A percentile compares a stretch with the other conserved stretches of the same genome.
Conservation (phyloP, 2,329 filamentous ascomycete species). For the Davidsoniella australis region DNA sequence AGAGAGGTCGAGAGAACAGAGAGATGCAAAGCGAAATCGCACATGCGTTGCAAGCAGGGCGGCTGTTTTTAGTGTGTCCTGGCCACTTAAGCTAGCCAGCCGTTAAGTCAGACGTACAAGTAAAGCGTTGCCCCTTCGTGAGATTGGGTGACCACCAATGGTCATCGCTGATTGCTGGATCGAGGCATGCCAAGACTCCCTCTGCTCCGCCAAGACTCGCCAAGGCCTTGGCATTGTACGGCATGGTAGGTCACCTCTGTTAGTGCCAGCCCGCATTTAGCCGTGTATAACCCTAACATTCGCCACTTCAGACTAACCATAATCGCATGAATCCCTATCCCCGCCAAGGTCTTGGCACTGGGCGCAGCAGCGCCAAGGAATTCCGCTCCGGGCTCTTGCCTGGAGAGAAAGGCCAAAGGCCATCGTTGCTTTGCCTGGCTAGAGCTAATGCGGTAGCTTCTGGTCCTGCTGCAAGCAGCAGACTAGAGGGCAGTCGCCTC, state of each 20-base stretch:
- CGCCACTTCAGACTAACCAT: not conserved
- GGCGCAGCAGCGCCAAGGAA: constrained; percentile 13
- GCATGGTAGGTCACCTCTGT: not conserved
- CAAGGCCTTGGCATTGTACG: constrained; percentile 10
- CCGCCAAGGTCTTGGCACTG: constrained; percentile 12
- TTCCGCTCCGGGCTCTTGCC: constrained; percentile 11
- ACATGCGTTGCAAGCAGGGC: too few species aligned
- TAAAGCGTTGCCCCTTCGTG: not conserved
- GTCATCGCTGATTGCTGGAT: constrained; percentile 4
- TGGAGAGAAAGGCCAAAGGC: not conserved
- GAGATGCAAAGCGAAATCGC: too few species aligned
- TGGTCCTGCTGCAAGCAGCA: not conserved
- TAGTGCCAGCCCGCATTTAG: not conserved
- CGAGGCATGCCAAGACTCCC: constrained; percentile 8
- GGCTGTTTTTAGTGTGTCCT: too few species aligned
- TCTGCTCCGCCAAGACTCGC: constrained; percentile 6
- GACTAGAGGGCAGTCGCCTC: not conserved
- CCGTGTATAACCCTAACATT: not conserved
- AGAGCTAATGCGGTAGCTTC: not conserved
- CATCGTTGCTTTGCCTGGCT: not conserved
- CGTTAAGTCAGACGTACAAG: not conserved
- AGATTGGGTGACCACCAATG: not conserved
- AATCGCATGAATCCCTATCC: constrained; percentile 5
- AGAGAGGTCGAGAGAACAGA: too few species aligned
- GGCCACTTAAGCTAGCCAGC: not conserved